phyloP scores from a whole-genome alignment of 352 stramenopile species.

The Globisporangium camurandrum region DNA sequence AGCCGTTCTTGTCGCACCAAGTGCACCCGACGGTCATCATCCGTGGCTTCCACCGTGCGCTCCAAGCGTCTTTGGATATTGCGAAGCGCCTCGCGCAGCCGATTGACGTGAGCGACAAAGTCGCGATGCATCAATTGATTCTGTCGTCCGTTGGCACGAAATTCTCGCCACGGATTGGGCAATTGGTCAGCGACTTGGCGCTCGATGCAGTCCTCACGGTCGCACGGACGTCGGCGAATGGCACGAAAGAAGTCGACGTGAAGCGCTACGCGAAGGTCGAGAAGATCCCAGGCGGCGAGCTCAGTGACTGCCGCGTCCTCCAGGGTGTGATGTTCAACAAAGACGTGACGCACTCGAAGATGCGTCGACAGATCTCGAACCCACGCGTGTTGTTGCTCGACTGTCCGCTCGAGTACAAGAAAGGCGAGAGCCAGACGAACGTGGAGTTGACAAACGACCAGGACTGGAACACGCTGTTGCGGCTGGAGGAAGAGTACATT shows the following conservation, averaged over 20 bases:
- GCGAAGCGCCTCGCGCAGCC: conserved; percentile 89
- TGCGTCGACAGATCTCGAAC: conserved; percentile 97
- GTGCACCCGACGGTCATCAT: conserved; percentile 99
- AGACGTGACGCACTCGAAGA: conserved; percentile 99
- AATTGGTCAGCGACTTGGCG: conserved; percentile 96
- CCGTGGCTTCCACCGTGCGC: conserved; percentile 88
- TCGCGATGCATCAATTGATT: conserved; percentile 95
- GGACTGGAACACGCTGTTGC: conserved; percentile 97
- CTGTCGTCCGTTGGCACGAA: conserved; percentile 97
- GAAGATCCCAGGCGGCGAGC: conserved; percentile 97
- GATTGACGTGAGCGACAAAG: conserved; percentile 95
- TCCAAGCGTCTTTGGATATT: conserved; percentile 86
- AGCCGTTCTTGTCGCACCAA: conserved; percentile 95
- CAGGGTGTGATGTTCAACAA: conserved; percentile 99
- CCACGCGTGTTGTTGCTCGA: conserved; percentile 98
- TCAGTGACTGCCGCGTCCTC: conserved; percentile 92
- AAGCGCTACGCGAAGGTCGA: conserved; percentile 99
- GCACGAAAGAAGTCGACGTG: conserved; percentile 96
- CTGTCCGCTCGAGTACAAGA: conserved; percentile 99
- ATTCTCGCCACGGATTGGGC: conserved; percentile 95
- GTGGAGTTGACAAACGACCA: conserved; percentile 98
- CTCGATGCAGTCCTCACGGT: conserved; percentile 96
- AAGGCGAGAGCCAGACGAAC: conserved; percentile 96
- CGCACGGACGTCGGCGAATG: conserved; percentile 72
- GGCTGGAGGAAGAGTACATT: conserved; percentile 99